A percentile compares a stretch with the other conserved stretches of the same genome.
phyloP scores from a whole-genome alignment of 1,284 basidiomycete species.

The Wallemia hederae region DNA sequence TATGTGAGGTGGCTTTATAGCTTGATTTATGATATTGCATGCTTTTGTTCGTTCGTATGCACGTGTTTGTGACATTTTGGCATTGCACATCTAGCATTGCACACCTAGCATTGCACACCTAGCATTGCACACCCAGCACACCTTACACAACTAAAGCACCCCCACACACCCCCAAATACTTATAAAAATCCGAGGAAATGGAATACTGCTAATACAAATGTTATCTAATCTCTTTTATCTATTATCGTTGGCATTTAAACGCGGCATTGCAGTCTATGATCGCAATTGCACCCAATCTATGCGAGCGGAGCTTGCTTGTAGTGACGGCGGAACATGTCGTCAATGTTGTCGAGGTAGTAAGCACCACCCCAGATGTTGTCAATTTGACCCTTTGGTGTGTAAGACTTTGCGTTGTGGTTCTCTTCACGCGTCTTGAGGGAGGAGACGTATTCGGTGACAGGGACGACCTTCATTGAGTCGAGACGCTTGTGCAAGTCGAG shows the following conservation, averaged over 20 bases:
- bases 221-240: neutral
- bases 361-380: conserved; percentile 81
- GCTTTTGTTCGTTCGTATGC: too few species aligned
- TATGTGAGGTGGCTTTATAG: neutral
- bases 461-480: conserved; percentile 61
- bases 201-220: neutral
- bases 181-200: neutral
- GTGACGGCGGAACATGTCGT: conserved; percentile 71
- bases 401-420: conserved; percentile 76
- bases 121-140: too few species aligned
- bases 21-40: neutral
- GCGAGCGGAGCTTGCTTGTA: conserved; percentile 21
- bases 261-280: neutral
- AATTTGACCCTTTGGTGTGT: conserved; percentile 54
- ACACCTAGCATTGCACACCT: too few species aligned
- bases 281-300: neutral
- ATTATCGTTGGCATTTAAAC: neutral
- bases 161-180: too few species aligned
- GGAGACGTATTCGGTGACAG: conserved; percentile 49
- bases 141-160: too few species aligned
- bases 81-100: too few species aligned
- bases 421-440: conserved; percentile 50
- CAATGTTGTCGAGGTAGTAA: conserved; percentile 78
- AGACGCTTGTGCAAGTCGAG: conserved; percentile 50
- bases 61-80: too few species aligned